Percentiles rank a stretch among this genome's conserved stretches.
Conservation (phyloP, 768 basidiomycete species). For the Tylopilus cervinicoccineus region DNA sequence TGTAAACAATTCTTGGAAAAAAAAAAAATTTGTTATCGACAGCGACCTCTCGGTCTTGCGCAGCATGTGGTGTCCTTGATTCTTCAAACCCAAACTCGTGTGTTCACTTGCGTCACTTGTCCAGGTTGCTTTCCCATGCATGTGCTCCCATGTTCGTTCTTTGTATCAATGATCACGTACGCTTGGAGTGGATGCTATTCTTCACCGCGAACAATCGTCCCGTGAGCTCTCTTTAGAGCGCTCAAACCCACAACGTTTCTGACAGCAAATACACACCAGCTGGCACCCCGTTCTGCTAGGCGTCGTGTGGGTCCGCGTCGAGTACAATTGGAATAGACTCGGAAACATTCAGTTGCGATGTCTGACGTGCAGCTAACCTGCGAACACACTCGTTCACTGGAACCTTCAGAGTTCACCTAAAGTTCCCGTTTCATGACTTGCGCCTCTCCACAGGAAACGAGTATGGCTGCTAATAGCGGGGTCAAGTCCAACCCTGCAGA, state of each 20-base stretch:
- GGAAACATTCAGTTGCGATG: constrained; percentile 1
- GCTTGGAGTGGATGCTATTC: constrained; percentile 1
- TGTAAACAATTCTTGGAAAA: constrained; percentile 11
- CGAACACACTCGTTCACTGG: constrained; percentile 7
- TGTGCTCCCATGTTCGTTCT: constrained; percentile 9
- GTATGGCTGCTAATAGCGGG: background rate
- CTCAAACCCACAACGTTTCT: constrained; percentile 6
- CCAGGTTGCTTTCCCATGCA: constrained; percentile 24
- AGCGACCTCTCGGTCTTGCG: constrained; percentile 21
- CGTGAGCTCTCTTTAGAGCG: constrained; percentile 8
- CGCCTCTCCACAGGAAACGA: background rate
- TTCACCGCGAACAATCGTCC: constrained; percentile 12
- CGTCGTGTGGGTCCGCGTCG: constrained; percentile 11
- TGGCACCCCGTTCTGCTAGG: background rate
- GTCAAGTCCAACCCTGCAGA: constrained; percentile 1
- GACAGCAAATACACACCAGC: constrained; percentile 18
- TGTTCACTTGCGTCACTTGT: constrained; percentile 1
- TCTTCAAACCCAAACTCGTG: constrained; percentile 8
- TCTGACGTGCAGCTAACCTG: constrained; percentile 10
- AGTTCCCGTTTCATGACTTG: constrained; percentile 9
- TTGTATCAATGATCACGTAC: constrained; percentile 28
- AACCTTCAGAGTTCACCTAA: constrained; percentile 10
- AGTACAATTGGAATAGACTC: constrained; percentile 11
- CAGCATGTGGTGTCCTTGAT: constrained; percentile 17
- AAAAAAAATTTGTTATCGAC: constrained; percentile 1